Conservation (phyloP, 805 yeast genomes). For the Wickerhamiella australiensis region DNA sequence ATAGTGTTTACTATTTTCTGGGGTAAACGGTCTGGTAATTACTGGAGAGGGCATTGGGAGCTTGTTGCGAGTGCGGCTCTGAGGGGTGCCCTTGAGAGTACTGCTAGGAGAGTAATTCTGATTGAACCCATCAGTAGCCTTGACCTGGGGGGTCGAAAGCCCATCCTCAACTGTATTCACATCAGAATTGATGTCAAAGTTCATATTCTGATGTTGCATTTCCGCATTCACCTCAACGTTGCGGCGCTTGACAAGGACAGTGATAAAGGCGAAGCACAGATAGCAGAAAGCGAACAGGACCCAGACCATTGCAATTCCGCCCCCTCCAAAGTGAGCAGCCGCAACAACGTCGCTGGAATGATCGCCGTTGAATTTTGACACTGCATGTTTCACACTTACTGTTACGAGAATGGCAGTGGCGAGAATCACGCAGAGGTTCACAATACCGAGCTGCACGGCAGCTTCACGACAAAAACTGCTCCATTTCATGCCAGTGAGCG, state of each 20-base stretch:
- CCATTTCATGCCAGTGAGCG: constrained; percentile 1
- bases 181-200: background rate
- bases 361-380: constrained; percentile 1
- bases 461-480: constrained; percentile 10
- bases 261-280: constrained; percentile 7
- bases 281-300: constrained; percentile 8
- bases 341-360: background rate
- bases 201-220: background rate
- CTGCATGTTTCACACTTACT: background rate
- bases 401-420: background rate
- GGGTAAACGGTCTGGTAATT: background rate
- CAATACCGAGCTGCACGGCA: constrained; percentile 7
- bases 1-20: background rate
- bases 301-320: constrained; percentile 4
- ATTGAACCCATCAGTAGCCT: background rate
- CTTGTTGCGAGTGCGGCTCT: background rate
- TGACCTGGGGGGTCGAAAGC: constrained; percentile 1
- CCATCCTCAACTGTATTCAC: background rate
- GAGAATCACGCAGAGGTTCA: background rate
- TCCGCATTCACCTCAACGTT: constrained; percentile 1
- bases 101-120: background rate
- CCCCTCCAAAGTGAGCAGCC: constrained; percentile 1
- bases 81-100: constrained; percentile 4
- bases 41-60: background rate
- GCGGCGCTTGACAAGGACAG: constrained; percentile 7